Evolutionary conservation across 208 protist species (phyloP), one percentile per base, ranked within the genome.

Genomic region (Acanthamoeba healyi): DNA sequence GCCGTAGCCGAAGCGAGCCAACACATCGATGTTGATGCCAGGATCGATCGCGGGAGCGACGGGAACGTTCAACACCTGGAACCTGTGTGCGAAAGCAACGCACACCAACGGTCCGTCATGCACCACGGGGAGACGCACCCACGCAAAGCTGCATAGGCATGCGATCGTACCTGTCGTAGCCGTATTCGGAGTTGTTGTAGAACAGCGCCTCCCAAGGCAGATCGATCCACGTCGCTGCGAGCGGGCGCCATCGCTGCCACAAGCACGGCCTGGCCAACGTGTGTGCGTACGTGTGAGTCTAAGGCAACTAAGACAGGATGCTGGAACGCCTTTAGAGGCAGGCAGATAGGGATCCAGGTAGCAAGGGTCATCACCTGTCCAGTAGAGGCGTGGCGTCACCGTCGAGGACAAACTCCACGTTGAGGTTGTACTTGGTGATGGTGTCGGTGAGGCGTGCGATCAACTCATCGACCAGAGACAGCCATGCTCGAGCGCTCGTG

Each of bases 401-500:
- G 56, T 95, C 94, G 10, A 95, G 40, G 22, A 95, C 67, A 10
- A 95, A 72, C 2, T 93, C 81, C 2, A 95, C 36, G 36, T 44
- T 49, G 5, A 94, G 40, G 22, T 32, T n/a, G 17, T 65, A 12
- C 1, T 0, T 6, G 29, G 44, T 36, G 15, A 74, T 90, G 22
- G 24, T 29, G 14, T 24, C 0, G 12, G 19, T 29, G 2, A 88
- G n/a, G 14, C 77, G 0, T 3, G 40, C 6, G 15, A 95, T 46
- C 15, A 95, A 54, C 22, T 94, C 51, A 29, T 93, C 77, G 1
- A 90, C 72, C 0, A 94, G 49, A 1, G 32, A 42, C 19, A 94
- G 54, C 29, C 61, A 95, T 9, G 56, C 12, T 0, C 24, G 34
- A 3, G 56, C 34, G 0, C 6, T 6, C 0, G 19, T 10, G 12